A percentile compares a stretch with the other conserved stretches of the same genome.
phyloP scores from a whole-genome alignment of 345 rosid species.

The Cardiospermum halicacabum region DNA sequence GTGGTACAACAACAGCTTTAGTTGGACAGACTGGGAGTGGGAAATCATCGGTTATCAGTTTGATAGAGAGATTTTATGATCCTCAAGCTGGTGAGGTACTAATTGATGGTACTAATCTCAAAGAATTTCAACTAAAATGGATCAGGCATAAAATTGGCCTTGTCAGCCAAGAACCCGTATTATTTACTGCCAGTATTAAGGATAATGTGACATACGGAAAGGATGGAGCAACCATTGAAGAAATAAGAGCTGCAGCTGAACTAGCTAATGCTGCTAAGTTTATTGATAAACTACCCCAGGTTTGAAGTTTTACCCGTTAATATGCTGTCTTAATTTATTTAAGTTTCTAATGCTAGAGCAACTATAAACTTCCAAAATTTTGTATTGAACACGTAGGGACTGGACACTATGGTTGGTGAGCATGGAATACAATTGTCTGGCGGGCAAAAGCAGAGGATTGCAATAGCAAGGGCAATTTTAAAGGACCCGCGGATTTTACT shows the following conservation, averaged over 20 bases:
- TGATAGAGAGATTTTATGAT: slow-evolving; percentile 75
- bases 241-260: slow-evolving; percentile 50
- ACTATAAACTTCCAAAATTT: too few relatives aligned
- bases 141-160: slow-evolving; percentile 62
- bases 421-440: slow-evolving; percentile 78
- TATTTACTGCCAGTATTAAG: slow-evolving; percentile 50
- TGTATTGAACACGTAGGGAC: slow-evolving; percentile 32
- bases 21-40: slow-evolving; percentile 80
- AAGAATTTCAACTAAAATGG: slow-evolving; percentile 58
- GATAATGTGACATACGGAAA: slow-evolving; percentile 65
- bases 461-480: slow-evolving; percentile 63
- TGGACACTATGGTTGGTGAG: slow-evolving; percentile 74
- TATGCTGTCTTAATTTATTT: background rate
- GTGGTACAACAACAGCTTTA: slow-evolving; percentile 54
- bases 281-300: slow-evolving; percentile 62
- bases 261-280: slow-evolving; percentile 63
- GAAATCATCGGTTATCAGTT: slow-evolving; percentile 56
- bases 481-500: slow-evolving; percentile 68
- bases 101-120: slow-evolving; percentile 53
- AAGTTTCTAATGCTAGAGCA: too few relatives aligned
- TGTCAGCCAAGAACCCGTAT: slow-evolving; percentile 75
- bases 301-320: slow-evolving; percentile 6
- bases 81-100: slow-evolving; percentile 51
- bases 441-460: slow-evolving; percentile 80
- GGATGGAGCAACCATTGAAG: slow-evolving; percentile 43